Evolutionary conservation across 1,284 basidiomycete species (phyloP), one percentile per base, ranked within the genome.

Genomic region (Moniliophthora roreri): DNA sequence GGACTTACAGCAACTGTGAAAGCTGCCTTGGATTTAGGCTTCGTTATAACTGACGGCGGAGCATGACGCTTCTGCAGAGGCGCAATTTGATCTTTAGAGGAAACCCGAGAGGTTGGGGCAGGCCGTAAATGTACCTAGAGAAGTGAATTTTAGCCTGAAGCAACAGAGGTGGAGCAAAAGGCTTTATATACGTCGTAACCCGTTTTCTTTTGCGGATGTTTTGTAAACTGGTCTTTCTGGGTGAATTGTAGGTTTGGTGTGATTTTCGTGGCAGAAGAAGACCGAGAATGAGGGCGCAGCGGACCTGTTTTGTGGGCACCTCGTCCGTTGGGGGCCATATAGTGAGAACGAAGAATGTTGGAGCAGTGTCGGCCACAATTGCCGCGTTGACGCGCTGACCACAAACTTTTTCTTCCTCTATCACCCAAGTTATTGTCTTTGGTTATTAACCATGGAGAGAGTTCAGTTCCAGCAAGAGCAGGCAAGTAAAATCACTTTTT

Each of bases 391-490:
- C n/a, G n/a, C 15, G 20, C n/a, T 38, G n/a, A 18, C 15, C 6
- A 36, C 40, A 34, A 38, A 26, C 20, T 44, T 41, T 36, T 41
- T 35, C 36, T 2, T 49, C 21, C n/a, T 51, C 38, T 24, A 35
- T 53, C 26, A 51, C 16, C 42, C 44, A 11, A 11, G 35, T 32
- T 26, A 46, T 28, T 39, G n/a, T 38, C 20, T 46, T 34, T n/a
- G 15, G 5, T 55, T 34, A 9, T 26, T 52, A 64, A 71, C 37
- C 48, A 96, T 96, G 93, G 93, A 97, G 79, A 84, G 93, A 60
- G 94, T 97, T 0, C 91, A 96, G 62, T 96, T 91, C 64, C 87
- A 95, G 73, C 91, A 96, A 69, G 95, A 97, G 85, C 87, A 93
- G 77, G 85, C 78, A 54, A 51, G 73, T 60, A 37, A 42, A 6